Percentiles rank a stretch among this genome's conserved stretches.
These are phyloP conservation scores for Boletus vermiculosoides DNA, from an alignment of 768 basidiomycete species.

Conservation along the genomic window DNA sequence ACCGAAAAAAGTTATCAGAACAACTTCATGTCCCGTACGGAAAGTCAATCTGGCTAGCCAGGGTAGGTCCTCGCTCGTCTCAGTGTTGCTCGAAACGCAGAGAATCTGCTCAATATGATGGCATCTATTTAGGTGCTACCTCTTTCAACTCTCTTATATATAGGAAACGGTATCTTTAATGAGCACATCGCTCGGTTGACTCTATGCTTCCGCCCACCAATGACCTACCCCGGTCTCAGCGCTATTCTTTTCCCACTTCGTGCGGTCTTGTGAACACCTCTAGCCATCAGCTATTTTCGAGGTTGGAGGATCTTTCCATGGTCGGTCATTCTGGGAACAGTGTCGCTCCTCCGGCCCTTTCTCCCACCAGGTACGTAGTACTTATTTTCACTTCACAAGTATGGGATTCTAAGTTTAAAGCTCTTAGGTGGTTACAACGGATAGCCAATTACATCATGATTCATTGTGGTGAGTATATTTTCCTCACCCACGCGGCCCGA, in stretches of 20 bases:
- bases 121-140: not conserved
- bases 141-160: not conserved
- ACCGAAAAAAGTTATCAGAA: not conserved
- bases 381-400: not conserved
- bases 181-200: not conserved
- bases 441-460: not conserved
- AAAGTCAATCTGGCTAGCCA: conserved; percentile 2
- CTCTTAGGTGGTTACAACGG: not conserved
- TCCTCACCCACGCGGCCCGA: not conserved
- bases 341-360: not conserved
- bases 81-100: not conserved
- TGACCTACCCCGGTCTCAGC: not conserved
- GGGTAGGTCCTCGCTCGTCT: not conserved
- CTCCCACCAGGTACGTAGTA: not conserved
- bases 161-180: too few species aligned
- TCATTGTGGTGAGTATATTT: not conserved
- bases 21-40: not conserved
- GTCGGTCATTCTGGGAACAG: conserved; percentile 1
- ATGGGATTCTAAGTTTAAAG: conserved; percentile 1
- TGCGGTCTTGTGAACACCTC: not conserved
- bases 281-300: not conserved
- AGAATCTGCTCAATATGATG: not conserved
- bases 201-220: not conserved
- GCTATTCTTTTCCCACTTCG: not conserved
- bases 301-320: not conserved